phyloP scores from a whole-genome alignment of 208 protist species.

The Lotmaria passim region DNA sequence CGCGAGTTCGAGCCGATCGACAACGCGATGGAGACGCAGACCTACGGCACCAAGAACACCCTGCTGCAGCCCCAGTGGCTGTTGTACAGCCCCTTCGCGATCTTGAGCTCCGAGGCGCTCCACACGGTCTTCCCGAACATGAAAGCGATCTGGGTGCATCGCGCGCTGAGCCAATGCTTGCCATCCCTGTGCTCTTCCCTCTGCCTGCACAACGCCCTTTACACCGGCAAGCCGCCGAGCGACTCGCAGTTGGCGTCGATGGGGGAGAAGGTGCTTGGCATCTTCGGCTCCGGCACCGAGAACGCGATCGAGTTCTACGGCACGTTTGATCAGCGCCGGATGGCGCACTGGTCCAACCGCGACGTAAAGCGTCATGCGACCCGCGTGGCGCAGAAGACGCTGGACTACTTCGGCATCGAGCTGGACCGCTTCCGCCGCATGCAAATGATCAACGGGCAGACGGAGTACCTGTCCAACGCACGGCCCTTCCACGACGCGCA shows the following conservation, averaged over 20 bases:
- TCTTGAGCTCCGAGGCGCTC: constrained; percentile 72
- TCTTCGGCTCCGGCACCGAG: constrained; percentile 88
- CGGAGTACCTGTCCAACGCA: constrained; percentile 77
- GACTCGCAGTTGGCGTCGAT: constrained; percentile 82
- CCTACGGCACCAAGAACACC: constrained; percentile 73
- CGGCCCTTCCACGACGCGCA: constrained; percentile 85
- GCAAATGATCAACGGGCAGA: constrained; percentile 90
- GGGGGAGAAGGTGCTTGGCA: constrained; percentile 89
- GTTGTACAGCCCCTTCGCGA: constrained; percentile 86
- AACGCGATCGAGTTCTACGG: constrained; percentile 86
- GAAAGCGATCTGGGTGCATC: constrained; percentile 87
- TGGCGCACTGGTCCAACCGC: constrained; percentile 91
- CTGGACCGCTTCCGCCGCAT: constrained; percentile 87
- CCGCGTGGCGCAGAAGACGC: constrained; percentile 83
- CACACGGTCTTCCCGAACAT: constrained; percentile 78
- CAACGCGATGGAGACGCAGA: constrained; percentile 83
- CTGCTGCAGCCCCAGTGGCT: constrained; percentile 76
- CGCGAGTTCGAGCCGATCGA: constrained; percentile 78
- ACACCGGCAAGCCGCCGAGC: constrained; percentile 87
- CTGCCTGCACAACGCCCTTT: constrained; percentile 85
- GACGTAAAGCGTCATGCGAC: constrained; percentile 85
- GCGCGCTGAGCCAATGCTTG: constrained; percentile 82
- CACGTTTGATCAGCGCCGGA: constrained; percentile 76
- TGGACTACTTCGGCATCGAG: constrained; percentile 86
- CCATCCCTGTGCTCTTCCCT: constrained; percentile 88